These are phyloP conservation scores for Chlamydomonas reinhardtii DNA, from an alignment of 163 green algal genomes.

Conservation along the genomic window DNA sequence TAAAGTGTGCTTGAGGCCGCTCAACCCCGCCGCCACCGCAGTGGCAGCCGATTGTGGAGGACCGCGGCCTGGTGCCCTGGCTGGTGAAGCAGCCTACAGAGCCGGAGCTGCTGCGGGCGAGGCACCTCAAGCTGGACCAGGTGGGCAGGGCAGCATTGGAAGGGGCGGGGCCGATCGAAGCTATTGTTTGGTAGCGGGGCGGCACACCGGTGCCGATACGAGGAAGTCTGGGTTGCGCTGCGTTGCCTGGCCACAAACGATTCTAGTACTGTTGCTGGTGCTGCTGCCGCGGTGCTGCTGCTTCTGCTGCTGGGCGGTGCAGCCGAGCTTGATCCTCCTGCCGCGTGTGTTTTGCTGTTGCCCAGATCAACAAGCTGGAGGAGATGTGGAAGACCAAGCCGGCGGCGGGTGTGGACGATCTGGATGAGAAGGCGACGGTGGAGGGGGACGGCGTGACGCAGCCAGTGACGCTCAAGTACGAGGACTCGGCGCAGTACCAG, in stretches of 20 bases:
- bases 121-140: constrained; percentile 79
- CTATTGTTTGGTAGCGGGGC: no score
- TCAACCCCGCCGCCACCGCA: constrained; percentile 34
- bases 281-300: no score
- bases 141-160: neutral
- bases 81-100: constrained; percentile 87
- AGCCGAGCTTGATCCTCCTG: neutral
- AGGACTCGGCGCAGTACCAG: constrained; percentile 77
- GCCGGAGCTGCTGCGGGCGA: constrained; percentile 80
- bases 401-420: constrained; percentile 85
- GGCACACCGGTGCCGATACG: no score
- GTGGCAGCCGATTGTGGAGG: constrained; percentile 87
- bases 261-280: no score
- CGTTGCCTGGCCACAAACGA: no score
- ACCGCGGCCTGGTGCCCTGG: constrained; percentile 87
- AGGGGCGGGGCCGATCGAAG: no score
- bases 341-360: neutral
- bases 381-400: constrained; percentile 94
- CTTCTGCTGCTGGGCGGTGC: no score
- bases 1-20: no score
- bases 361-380: constrained; percentile 84
- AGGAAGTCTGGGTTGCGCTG: no score
- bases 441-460: constrained; percentile 75
- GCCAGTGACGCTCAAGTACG: constrained; percentile 83
- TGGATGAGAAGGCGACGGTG: constrained; percentile 54